These are phyloP conservation scores for Podaxis carcinomalis DNA, from an alignment of 768 basidiomycete species.

Conservation along the genomic window DNA sequence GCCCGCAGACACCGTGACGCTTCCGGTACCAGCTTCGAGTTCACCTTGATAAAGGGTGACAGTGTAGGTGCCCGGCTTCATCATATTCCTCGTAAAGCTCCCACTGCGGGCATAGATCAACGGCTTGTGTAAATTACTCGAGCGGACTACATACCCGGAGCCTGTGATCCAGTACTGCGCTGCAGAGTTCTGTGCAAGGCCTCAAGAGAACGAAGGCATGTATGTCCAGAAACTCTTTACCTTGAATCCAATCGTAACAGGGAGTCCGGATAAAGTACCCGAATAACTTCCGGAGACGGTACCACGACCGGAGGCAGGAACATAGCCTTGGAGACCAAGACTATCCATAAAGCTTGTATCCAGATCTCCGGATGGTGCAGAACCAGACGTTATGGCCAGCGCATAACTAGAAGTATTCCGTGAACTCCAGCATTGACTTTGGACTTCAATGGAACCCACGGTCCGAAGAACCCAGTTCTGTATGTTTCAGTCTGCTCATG, in stretches of 20 bases:
- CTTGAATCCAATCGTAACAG: constrained; percentile 40
- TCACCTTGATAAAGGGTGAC: constrained; percentile 43
- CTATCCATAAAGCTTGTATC: constrained; percentile 41
- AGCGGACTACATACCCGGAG: constrained; percentile 26
- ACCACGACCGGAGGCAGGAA: constrained; percentile 39
- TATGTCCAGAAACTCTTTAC: constrained; percentile 15
- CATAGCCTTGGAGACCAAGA: constrained; percentile 40
- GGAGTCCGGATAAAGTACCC: constrained; percentile 34
- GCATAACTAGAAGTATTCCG: constrained; percentile 29
- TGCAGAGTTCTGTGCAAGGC: constrained; percentile 29
- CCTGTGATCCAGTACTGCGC: constrained; percentile 45
- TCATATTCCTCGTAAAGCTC: constrained; percentile 36
- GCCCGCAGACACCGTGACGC: constrained; percentile 38
- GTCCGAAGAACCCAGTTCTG: constrained; percentile 45
- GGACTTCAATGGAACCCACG: constrained; percentile 22
- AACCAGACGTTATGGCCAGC: constrained; percentile 37
- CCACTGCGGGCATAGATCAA: constrained; percentile 22
- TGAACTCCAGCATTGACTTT: background rate
- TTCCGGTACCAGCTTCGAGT: constrained; percentile 38
- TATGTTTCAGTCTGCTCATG: constrained; percentile 43
- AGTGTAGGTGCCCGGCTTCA: constrained; percentile 48
- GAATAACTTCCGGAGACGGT: constrained; percentile 39
- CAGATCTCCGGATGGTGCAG: constrained; percentile 34
- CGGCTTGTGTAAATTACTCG: background rate
- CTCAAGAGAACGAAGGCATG: background rate